Evolutionary conservation across 139 green algal genomes (phyloP).

Genomic region (Picochlorum sp.): DNA sequence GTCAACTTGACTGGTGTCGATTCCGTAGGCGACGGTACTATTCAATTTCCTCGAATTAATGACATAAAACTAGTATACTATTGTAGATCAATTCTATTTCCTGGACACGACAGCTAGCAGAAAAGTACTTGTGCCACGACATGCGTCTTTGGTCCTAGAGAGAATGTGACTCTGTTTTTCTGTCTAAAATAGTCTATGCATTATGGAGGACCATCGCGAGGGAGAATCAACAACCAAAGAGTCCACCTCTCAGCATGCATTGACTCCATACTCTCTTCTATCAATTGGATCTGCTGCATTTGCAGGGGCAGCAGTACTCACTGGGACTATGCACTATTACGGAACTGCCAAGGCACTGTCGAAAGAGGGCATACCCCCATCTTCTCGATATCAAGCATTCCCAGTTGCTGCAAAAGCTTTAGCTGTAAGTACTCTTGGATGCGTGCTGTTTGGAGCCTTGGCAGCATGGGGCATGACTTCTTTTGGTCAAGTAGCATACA

Average conservation of each 20-base stretch:
- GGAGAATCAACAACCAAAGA: too few species aligned
- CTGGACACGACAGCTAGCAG: too few species aligned
- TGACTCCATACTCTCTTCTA: not conserved
- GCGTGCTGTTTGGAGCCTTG: slow-evolving; percentile 8
- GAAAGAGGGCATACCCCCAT: slow-evolving; percentile 34
- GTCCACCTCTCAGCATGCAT: not conserved
- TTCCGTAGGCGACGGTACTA: too few species aligned
- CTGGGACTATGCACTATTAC: slow-evolving; percentile 10
- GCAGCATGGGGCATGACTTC: slow-evolving; percentile 13
- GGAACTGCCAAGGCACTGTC: slow-evolving; percentile 30
- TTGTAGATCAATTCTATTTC: too few species aligned
- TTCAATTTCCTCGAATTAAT: too few species aligned
- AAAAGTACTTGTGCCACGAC: too few species aligned
- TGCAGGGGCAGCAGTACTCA: not conserved
- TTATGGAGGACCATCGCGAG: too few species aligned
- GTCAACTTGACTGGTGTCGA: too few species aligned
- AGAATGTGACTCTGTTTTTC: too few species aligned
- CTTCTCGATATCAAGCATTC: slow-evolving; percentile 20
- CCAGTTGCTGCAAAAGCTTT: slow-evolving; percentile 33
- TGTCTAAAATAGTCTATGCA: too few species aligned
- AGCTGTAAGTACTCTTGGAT: slow-evolving; percentile 15
- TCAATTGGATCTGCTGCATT: slow-evolving; percentile 1
- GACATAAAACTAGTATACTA: too few species aligned
- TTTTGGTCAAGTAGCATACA: slow-evolving; percentile 8
- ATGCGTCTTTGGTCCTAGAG: too few species aligned